phyloP scores from a whole-genome alignment of 352 stramenopile genomes.

The Phytophthora rubi region DNA sequence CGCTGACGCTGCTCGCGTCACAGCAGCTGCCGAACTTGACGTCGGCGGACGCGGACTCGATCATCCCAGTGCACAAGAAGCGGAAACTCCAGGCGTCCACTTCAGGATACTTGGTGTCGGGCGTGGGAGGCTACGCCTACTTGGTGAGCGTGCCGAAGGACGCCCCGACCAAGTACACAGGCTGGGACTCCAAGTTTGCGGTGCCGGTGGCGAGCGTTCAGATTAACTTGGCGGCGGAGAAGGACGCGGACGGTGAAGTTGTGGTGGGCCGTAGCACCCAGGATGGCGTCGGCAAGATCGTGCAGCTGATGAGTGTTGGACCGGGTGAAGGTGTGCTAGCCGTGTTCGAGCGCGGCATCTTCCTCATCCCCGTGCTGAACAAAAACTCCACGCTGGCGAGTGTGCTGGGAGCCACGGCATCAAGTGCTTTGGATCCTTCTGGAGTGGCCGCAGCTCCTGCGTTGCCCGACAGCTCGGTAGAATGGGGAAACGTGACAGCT shows the following conservation, averaged over 20 bases:
- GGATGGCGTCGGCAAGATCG: constrained; percentile 48
- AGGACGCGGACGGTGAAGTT: constrained; percentile 26
- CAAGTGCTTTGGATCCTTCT: background rate
- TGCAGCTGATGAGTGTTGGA: constrained; percentile 56
- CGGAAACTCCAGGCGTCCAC: constrained; percentile 54
- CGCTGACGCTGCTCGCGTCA: constrained; percentile 47
- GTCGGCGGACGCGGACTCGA: constrained; percentile 26
- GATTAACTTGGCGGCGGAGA: constrained; percentile 41
- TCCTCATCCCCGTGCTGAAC: constrained; percentile 72
- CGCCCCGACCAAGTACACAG: constrained; percentile 47
- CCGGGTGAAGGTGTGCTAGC: constrained; percentile 68
- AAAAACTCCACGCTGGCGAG: constrained; percentile 77
- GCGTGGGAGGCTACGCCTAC: constrained; percentile 63
- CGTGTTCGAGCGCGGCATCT: constrained; percentile 66
- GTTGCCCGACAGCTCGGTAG: constrained; percentile 51
- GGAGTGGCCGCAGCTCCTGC: constrained; percentile 24
- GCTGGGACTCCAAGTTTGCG: constrained; percentile 81
- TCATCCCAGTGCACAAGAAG: constrained; percentile 62
- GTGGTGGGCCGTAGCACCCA: constrained; percentile 31
- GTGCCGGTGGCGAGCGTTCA: constrained; percentile 65
- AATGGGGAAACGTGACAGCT: constrained; percentile 49
- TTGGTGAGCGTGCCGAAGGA: constrained; percentile 54
- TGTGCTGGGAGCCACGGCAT: constrained; percentile 58
- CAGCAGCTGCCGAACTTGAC: constrained; percentile 51
- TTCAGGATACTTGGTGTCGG: constrained; percentile 43